phyloP scores from a whole-genome alignment of 345 rosid genomes.

The Nasturtium officinale region DNA sequence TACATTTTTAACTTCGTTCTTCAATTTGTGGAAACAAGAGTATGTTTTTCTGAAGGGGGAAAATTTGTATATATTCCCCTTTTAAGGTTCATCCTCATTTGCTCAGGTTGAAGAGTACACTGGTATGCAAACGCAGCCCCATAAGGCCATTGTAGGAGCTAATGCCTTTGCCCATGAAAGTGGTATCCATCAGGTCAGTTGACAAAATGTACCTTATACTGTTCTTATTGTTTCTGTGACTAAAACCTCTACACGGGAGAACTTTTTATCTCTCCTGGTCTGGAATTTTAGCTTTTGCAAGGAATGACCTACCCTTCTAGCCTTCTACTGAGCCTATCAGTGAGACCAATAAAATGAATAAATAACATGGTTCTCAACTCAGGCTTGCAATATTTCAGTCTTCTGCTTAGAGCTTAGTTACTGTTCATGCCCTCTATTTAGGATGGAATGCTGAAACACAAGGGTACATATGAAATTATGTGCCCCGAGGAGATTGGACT shows the following conservation, averaged over 20 bases:
- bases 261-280: not conserved
- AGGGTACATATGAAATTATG: slow-evolving; percentile 86
- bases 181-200: slow-evolving; percentile 82
- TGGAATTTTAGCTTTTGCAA: not conserved
- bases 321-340: not conserved
- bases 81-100: not conserved
- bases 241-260: not conserved
- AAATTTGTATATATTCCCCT: not conserved
- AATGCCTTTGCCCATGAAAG: slow-evolving; percentile 95
- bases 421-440: slow-evolving; percentile 30
- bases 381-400: not conserved
- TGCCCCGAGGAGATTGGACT: slow-evolving; percentile 83
- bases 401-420: not conserved
- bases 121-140: slow-evolving; percentile 79
- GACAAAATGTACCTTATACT: not conserved
- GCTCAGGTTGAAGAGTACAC: slow-evolving; percentile 82
- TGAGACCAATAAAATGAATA: not conserved
- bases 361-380: not conserved
- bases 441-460: slow-evolving; percentile 93
- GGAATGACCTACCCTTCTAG: not conserved
- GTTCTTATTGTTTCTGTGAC: not conserved
- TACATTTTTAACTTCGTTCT: not conserved
- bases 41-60: not conserved
- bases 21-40: not conserved
- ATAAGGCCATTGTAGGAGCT: slow-evolving; percentile 88